Evolutionary conservation across 805 yeast species (phyloP).

Genomic region (Myxozyma lipomycoides): DNA sequence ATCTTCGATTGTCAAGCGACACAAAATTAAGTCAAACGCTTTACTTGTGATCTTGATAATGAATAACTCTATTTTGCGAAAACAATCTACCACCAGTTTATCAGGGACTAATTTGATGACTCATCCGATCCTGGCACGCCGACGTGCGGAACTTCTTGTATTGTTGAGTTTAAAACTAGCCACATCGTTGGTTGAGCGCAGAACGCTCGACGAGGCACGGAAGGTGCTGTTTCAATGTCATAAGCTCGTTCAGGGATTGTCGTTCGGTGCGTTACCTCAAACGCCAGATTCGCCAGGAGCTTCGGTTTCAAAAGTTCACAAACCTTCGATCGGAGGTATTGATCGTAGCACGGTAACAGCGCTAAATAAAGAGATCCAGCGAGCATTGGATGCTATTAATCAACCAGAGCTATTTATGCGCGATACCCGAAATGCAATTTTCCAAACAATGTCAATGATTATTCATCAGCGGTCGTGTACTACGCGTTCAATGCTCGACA

Average conservation of each 20-base stretch:
- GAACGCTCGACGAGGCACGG: slow-evolving; percentile 10
- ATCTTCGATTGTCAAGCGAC: slow-evolving; percentile 4
- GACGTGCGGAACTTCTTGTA: slow-evolving; percentile 16
- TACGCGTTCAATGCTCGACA: slow-evolving; percentile 24
- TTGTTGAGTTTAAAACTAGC: slow-evolving; percentile 11
- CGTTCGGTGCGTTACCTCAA: slow-evolving; percentile 13
- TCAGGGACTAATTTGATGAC: background rate
- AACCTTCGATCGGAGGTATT: background rate
- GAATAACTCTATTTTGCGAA: background rate
- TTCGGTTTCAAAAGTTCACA: background rate
- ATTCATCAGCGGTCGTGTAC: slow-evolving; percentile 26
- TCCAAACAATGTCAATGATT: slow-evolving; percentile 29
- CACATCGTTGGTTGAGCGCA: slow-evolving; percentile 4
- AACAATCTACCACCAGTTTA: background rate
- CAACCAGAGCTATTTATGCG: slow-evolving; percentile 10
- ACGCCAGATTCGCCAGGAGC: slow-evolving; percentile 6
- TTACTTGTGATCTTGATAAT: slow-evolving; percentile 2
- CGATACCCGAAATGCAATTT: slow-evolving; percentile 25
- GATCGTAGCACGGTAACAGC: slow-evolving; percentile 1
- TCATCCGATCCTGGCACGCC: slow-evolving; percentile 13
- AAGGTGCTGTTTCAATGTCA: slow-evolving; percentile 6
- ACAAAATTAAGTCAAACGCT: slow-evolving; percentile 4
- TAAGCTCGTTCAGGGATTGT: slow-evolving; percentile 8
- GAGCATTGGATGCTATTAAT: background rate
- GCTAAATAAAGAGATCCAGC: slow-evolving; percentile 3